Conservation (phyloP, 2,329 filamentous ascomycete species). For the Elsinoe necatrix region DNA sequence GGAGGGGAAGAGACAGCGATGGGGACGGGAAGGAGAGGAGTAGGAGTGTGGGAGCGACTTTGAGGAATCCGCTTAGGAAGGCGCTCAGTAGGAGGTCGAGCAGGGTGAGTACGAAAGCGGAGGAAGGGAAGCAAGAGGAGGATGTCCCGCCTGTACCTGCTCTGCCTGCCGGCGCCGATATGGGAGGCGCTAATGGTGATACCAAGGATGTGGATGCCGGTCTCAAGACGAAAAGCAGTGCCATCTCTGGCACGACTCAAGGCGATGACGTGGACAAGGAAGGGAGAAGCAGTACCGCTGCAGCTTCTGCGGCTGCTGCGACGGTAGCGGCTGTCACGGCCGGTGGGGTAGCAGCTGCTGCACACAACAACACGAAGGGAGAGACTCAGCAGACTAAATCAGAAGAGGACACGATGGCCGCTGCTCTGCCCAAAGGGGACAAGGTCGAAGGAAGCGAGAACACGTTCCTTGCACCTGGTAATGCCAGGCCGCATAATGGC, state of each 20-base stretch:
- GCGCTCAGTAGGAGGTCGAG: not conserved
- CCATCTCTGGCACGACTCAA: constrained; percentile 1
- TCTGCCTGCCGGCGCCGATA: not conserved
- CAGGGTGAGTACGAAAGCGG: not conserved
- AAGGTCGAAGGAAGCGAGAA: constrained; percentile 32
- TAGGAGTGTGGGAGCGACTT: not conserved
- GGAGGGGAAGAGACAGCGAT: not conserved
- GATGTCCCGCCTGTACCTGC: constrained; percentile 7
- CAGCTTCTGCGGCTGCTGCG: constrained; percentile 55
- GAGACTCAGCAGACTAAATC: constrained; percentile 19
- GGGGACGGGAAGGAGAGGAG: not conserved
- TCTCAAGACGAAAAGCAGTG: not conserved
- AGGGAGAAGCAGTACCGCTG: constrained; percentile 25
- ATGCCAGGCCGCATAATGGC: constrained; percentile 57
- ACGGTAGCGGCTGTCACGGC: constrained; percentile 3
- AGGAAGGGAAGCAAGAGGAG: not conserved
- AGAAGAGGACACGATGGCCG: constrained; percentile 23
- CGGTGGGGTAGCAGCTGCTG: not conserved
- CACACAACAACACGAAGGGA: not conserved
- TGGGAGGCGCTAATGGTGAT: not conserved
- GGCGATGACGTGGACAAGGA: not conserved
- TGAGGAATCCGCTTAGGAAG: not conserved
- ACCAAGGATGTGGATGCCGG: not conserved
- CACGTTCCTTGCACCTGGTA: constrained; percentile 42
- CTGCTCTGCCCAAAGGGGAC: constrained; percentile 18